phyloP scores from a whole-genome alignment of 495 filamentous ascomycete species.

The Aspergillus nidulans region DNA sequence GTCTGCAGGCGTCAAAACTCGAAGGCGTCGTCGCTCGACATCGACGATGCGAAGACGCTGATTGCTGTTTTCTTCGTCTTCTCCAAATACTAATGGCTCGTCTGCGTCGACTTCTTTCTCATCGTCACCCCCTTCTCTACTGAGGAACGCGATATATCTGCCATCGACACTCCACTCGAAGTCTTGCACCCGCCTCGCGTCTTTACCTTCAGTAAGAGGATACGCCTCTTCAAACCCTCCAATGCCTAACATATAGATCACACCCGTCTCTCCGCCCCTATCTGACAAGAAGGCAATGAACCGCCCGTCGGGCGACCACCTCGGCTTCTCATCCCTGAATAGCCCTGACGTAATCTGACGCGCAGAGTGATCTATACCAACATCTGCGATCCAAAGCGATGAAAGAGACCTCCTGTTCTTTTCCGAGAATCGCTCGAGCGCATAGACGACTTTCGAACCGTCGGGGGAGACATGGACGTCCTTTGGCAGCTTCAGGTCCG shows the following conservation, averaged over 20 bases:
- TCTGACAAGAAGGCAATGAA: slow-evolving; percentile 22
- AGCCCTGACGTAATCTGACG: slow-evolving; percentile 22
- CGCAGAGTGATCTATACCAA: slow-evolving; percentile 15
- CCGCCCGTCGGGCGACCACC: slow-evolving; percentile 21
- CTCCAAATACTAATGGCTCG: neutral
- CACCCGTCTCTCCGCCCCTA: slow-evolving; percentile 14
- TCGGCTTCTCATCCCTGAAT: slow-evolving; percentile 18
- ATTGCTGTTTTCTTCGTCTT: neutral
- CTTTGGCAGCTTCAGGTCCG: slow-evolving; percentile 21
- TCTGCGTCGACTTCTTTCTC: neutral
- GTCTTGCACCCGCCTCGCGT: slow-evolving; percentile 5
- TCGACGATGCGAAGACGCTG: neutral
- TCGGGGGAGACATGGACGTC: slow-evolving; percentile 19
- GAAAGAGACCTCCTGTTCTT: slow-evolving; percentile 15
- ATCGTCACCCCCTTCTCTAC: neutral
- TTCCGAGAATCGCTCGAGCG: slow-evolving; percentile 15
- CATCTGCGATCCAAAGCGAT: slow-evolving; percentile 21
- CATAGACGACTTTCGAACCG: slow-evolving; percentile 17
- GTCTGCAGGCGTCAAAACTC: neutral
- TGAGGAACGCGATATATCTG: slow-evolving; percentile 16
- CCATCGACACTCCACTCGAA: slow-evolving; percentile 18
- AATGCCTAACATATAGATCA: slow-evolving; percentile 18
- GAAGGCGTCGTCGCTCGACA: neutral
- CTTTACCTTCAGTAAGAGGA: slow-evolving; percentile 8
- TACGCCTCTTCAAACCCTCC: slow-evolving; percentile 14